Evolutionary conservation across 1,139 yeast genomes (phyloP).

Genomic region (Trichomonascaceae sp.): DNA sequence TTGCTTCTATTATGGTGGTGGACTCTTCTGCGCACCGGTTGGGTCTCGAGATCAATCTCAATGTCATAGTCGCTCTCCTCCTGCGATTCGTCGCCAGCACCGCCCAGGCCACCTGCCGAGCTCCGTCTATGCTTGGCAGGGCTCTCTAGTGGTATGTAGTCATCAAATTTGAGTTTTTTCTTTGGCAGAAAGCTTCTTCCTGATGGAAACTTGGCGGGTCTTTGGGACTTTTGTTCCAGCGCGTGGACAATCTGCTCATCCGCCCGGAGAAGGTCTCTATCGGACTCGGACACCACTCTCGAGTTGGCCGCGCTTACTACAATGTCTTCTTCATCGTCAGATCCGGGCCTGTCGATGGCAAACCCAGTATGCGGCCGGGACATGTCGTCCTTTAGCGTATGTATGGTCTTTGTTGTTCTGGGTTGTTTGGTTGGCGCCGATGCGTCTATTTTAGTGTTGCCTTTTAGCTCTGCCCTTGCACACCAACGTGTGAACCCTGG

Average conservation of each 20-base stretch:
- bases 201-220: conserved; percentile 3
- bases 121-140: conserved; percentile 2
- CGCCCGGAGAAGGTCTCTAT: conserved; percentile 17
- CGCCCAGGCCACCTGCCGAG: conserved; percentile 2
- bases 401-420: too few species aligned
- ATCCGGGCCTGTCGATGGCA: conserved; percentile 17
- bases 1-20: conserved; percentile 3
- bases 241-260: conserved; percentile 19
- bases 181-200: conserved; percentile 9
- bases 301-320: conserved; percentile 13
- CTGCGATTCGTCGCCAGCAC: conserved; percentile 11
- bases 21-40: conserved; percentile 8
- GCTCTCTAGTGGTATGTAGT: conserved; percentile 1
- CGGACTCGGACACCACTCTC: conserved; percentile 17
- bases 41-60: conserved; percentile 17
- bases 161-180: conserved; percentile 8
- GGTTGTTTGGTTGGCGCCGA: too few species aligned
- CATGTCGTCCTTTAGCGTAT: too few species aligned
- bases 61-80: conserved; percentile 14
- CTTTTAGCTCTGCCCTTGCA: too few species aligned
- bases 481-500: too few species aligned
- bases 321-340: conserved; percentile 17
- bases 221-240: conserved; percentile 8
- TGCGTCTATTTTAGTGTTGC: too few species aligned
- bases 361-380: too few species aligned